A percentile compares a stretch with the other conserved stretches of the same genome.
Evolutionary conservation across 345 rosid species (phyloP).

Genomic region (Balakata baccata): DNA sequence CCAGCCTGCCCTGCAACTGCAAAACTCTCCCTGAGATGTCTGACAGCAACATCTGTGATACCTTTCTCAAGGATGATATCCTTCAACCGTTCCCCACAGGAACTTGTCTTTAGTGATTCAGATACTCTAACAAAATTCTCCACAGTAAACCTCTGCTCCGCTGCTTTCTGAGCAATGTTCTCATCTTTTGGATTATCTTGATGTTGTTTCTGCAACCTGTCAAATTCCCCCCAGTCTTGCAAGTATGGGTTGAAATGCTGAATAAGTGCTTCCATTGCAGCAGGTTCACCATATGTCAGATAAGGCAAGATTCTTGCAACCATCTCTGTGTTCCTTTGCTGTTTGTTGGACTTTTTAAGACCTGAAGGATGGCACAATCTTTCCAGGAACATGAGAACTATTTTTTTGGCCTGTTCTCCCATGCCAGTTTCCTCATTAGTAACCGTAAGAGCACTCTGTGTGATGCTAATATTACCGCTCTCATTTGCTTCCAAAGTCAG

Average conservation of each 20-base stretch:
- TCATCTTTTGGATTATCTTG: constrained; percentile 77
- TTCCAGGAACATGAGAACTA: constrained; percentile 92
- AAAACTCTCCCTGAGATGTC: constrained; percentile 68
- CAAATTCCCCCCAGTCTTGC: constrained; percentile 86
- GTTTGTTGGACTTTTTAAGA: constrained; percentile 87
- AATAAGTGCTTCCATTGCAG: constrained; percentile 95
- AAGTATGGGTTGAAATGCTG: constrained; percentile 83
- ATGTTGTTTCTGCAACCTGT: constrained; percentile 65
- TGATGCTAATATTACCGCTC: constrained; percentile 70
- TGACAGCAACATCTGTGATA: constrained; percentile 73
- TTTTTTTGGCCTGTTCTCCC: constrained; percentile 93
- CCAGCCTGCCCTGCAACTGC: constrained; percentile 75
- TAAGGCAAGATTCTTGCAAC: constrained; percentile 97
- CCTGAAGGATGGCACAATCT: constrained; percentile 86
- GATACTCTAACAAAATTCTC: constrained; percentile 95
- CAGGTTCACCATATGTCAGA: constrained; percentile 97
- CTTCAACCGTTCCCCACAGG: constrained; percentile 93
- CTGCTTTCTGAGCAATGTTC: constrained; percentile 58
- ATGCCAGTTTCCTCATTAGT: constrained; percentile 82
- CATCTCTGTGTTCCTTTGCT: constrained; percentile 98
- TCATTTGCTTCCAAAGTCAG: constrained; percentile 94
- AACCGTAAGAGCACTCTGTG: constrained; percentile 75
- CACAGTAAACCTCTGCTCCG: constrained; percentile 67
- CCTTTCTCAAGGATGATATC: constrained; percentile 89
- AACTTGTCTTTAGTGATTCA: constrained; percentile 95